phyloP scores from a whole-genome alignment of 2,329 filamentous ascomycete genomes.

The Polychaeton citri region DNA sequence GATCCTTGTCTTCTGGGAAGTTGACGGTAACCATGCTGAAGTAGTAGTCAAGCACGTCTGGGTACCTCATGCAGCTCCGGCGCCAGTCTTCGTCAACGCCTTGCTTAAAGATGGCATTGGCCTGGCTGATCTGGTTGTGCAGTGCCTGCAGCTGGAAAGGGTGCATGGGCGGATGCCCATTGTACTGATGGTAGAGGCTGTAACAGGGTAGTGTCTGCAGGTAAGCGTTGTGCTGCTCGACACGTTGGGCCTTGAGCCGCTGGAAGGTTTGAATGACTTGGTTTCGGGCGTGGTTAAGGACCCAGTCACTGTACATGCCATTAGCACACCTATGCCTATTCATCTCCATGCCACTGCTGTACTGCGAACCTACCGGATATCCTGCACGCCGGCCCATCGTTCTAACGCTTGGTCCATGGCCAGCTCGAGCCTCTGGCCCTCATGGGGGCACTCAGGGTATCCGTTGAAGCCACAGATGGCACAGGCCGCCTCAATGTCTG shows the following conservation, averaged over 20 bases:
- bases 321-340: not conserved
- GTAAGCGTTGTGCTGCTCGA: slow-evolving; percentile 28
- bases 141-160: slow-evolving; percentile 26
- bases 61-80: slow-evolving; percentile 60
- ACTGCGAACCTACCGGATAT: slow-evolving; percentile 13
- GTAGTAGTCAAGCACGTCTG: slow-evolving; percentile 71
- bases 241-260: slow-evolving; percentile 25
- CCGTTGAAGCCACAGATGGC: slow-evolving; percentile 22
- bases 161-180: slow-evolving; percentile 30
- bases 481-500: slow-evolving; percentile 19
- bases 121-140: slow-evolving; percentile 44
- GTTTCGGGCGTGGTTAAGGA: slow-evolving; percentile 30
- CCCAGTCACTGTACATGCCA: slow-evolving; percentile 28
- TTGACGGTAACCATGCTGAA: slow-evolving; percentile 56
- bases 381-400: slow-evolving; percentile 15
- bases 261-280: slow-evolving; percentile 32
- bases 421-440: slow-evolving; percentile 18
- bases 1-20: slow-evolving; percentile 43
- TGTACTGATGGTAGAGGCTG: slow-evolving; percentile 32
- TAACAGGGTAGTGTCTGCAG: slow-evolving; percentile 33
- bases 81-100: slow-evolving; percentile 73
- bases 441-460: slow-evolving; percentile 20
- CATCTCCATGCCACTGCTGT: not conserved
- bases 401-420: slow-evolving; percentile 19
- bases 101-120: slow-evolving; percentile 53